These are phyloP conservation scores for Adansonia digitata DNA, from an alignment of 345 rosid species.

Conservation along the genomic window DNA sequence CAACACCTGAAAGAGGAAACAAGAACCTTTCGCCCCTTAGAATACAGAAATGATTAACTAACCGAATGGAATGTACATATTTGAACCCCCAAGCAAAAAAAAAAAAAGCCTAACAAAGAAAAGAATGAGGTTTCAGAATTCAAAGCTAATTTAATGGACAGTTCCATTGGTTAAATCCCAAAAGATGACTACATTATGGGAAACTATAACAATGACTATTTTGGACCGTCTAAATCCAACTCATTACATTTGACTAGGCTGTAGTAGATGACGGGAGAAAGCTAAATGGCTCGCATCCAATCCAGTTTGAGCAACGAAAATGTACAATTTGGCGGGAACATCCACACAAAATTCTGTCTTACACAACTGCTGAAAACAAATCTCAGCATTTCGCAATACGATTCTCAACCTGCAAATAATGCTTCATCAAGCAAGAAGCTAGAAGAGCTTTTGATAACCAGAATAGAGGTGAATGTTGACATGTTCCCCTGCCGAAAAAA, in stretches of 20 bases:
- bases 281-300: neutral
- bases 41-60: conserved; percentile 3
- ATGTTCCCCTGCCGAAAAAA: neutral
- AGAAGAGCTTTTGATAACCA: neutral
- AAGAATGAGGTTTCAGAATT: neutral
- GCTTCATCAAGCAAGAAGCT: neutral
- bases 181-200: neutral
- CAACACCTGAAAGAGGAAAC: conserved; percentile 26
- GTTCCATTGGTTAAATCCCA: neutral
- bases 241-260: neutral
- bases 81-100: neutral
- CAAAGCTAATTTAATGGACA: neutral
- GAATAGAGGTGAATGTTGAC: neutral
- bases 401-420: neutral
- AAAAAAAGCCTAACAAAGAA: neutral
- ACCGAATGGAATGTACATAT: neutral
- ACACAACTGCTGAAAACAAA: neutral
- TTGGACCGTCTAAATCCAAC: neutral
- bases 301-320: neutral
- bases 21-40: conserved; percentile 10
- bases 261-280: neutral
- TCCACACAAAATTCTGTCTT: neutral
- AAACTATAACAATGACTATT: neutral
- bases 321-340: neutral
- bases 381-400: neutral